These are phyloP conservation scores for Trichosporon sp. DNA, from an alignment of 1,284 basidiomycete species.

Conservation along the genomic window DNA sequence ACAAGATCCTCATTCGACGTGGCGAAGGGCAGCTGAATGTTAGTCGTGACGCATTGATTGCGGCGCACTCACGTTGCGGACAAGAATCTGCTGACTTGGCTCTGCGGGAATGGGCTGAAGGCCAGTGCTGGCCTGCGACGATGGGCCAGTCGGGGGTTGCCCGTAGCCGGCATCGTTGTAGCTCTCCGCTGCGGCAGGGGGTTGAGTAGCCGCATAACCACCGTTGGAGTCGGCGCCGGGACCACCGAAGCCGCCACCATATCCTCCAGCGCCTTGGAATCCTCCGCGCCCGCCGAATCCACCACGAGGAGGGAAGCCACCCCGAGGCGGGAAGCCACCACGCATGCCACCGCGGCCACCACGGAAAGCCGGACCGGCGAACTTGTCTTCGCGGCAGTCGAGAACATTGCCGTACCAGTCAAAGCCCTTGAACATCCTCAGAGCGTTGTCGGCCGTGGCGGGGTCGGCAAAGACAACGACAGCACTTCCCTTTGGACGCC, in stretches of 20 bases:
- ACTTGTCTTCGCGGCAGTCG: slow-evolving; percentile 92
- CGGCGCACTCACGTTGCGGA: slow-evolving; percentile 73
- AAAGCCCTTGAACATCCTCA: slow-evolving; percentile 78
- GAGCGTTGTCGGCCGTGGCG: slow-evolving; percentile 30
- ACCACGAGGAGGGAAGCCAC: slow-evolving; percentile 47
- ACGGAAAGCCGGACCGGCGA: slow-evolving; percentile 59
- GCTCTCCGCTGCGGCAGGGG: neutral
- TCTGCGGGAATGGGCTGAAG: slow-evolving; percentile 53
- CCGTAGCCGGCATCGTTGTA: slow-evolving; percentile 42
- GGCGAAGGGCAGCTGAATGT: slow-evolving; percentile 82
- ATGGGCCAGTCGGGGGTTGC: slow-evolving; percentile 23
- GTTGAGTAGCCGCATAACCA: neutral
- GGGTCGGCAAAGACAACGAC: slow-evolving; percentile 90
- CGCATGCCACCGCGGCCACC: slow-evolving; percentile 55
- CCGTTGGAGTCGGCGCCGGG: neutral
- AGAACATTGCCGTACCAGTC: slow-evolving; percentile 89
- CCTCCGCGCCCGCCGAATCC: slow-evolving; percentile 56
- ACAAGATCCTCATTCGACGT: slow-evolving; percentile 98
- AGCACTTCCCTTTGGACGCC: slow-evolving; percentile 86
- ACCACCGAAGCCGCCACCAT: slow-evolving; percentile 51
- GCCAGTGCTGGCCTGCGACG: slow-evolving; percentile 24
- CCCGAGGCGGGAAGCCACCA: slow-evolving; percentile 47
- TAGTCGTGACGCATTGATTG: neutral
- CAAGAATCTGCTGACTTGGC: slow-evolving; percentile 94
- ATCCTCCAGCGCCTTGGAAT: slow-evolving; percentile 49